Conservation (phyloP, 208 protist genomes). For the Trypanosoma mega region DNA sequence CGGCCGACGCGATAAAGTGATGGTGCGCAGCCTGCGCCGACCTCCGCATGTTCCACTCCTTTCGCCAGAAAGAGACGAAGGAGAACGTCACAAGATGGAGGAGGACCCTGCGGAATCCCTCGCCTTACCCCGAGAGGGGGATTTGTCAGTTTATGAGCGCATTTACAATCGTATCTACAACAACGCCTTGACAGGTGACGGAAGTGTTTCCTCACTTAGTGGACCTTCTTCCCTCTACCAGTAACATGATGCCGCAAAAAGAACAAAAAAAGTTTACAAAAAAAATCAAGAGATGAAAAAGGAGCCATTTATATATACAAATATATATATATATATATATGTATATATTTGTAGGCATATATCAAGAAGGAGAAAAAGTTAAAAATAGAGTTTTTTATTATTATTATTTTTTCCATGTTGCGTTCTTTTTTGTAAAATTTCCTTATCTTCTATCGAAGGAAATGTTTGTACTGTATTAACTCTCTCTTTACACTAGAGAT, state of each 20-base stretch:
- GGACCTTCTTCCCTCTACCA: slow-evolving; percentile 2
- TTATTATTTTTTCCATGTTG: too few relatives aligned
- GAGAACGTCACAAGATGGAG: neutral
- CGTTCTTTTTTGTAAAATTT: too few relatives aligned
- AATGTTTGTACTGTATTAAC: too few relatives aligned
- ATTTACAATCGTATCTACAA: slow-evolving; percentile 33
- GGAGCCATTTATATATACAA: too few relatives aligned
- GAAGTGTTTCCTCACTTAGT: neutral
- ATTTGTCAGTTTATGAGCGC: slow-evolving; percentile 23
- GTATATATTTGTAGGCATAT: too few relatives aligned
- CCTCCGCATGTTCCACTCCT: slow-evolving; percentile 22
- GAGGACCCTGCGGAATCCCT: neutral
- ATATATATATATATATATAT: too few relatives aligned
- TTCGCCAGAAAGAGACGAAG: slow-evolving; percentile 17
- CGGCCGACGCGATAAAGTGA: slow-evolving; percentile 10
- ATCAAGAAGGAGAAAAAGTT: too few relatives aligned
- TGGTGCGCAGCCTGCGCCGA: slow-evolving; percentile 31
- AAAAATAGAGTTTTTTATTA: too few relatives aligned
- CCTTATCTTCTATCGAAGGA: too few relatives aligned
- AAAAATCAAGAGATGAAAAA: too few relatives aligned
- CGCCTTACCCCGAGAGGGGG: neutral
- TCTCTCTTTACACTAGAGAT: too few relatives aligned
- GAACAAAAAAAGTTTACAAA: too few relatives aligned
- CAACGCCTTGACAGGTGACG: neutral
- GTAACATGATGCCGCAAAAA: neutral